Evolutionary conservation across 805 yeast species (phyloP).

Genomic region (Kurtzmaniella cleridarum): DNA sequence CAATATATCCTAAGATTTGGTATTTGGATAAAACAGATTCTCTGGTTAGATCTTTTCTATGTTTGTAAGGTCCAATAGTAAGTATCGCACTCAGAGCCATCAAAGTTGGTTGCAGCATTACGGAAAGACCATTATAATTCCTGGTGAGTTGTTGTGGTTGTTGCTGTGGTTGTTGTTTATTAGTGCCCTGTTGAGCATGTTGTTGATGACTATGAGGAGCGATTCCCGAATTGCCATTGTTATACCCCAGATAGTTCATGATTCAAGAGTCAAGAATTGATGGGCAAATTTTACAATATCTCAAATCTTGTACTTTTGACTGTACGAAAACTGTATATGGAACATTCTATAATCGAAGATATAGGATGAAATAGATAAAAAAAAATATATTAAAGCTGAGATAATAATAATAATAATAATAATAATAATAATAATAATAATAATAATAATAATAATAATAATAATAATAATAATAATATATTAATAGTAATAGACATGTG

Average conservation of each 20-base stretch:
- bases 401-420: too few relatives aligned
- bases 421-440: too few relatives aligned
- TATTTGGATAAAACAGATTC: slow-evolving; percentile 78
- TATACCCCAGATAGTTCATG: slow-evolving; percentile 3
- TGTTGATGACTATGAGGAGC: slow-evolving; percentile 4
- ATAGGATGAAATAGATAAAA: too few relatives aligned
- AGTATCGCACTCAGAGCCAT: slow-evolving; percentile 37
- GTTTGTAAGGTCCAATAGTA: slow-evolving; percentile 40
- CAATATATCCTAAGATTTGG: slow-evolving; percentile 89
- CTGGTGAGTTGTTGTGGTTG: slow-evolving; percentile 2
- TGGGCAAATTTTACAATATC: not conserved
- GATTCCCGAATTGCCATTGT: slow-evolving; percentile 6
- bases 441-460: too few relatives aligned
- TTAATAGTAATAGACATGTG: too few relatives aligned
- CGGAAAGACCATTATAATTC: slow-evolving; percentile 6
- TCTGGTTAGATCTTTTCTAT: slow-evolving; percentile 56
- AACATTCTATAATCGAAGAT: too few relatives aligned
- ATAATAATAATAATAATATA: too few relatives aligned
- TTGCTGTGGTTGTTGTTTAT: slow-evolving; percentile 10
- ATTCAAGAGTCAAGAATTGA: not conserved
- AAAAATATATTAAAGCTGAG: too few relatives aligned
- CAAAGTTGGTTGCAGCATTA: slow-evolving; percentile 32
- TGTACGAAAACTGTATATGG: too few relatives aligned
- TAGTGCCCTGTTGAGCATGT: slow-evolving; percentile 6
- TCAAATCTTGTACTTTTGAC: too few relatives aligned